Percentiles rank a stretch among this genome's conserved stretches.
Conservation (phyloP, 148 eudicot species). For the Arctostaphylos glauca region DNA sequence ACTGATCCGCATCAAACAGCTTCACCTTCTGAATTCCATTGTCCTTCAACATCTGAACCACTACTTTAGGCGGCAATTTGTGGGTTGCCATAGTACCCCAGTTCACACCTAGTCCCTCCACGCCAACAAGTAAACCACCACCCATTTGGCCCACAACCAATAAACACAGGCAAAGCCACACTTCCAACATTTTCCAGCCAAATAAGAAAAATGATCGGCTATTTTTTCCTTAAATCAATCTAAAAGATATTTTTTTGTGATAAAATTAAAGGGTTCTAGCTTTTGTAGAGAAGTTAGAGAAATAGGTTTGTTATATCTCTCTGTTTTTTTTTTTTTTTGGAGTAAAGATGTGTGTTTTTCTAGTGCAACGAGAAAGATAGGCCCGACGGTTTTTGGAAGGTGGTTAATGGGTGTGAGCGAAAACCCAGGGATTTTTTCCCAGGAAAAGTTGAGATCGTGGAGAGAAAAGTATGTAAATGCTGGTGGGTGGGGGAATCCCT, state of each 20-base stretch:
- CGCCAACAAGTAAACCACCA: slow-evolving; percentile 9
- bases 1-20: slow-evolving; percentile 67
- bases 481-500: not conserved
- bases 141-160: slow-evolving; percentile 8
- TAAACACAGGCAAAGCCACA: not conserved
- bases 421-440: slow-evolving; percentile 8
- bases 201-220: not conserved
- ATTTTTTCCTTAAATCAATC: not conserved
- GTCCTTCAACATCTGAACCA: slow-evolving; percentile 68
- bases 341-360: not conserved
- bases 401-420: slow-evolving; percentile 5
- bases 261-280: not conserved
- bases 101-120: slow-evolving; percentile 73
- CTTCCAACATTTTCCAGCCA: slow-evolving; percentile 2
- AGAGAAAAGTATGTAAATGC: not conserved
- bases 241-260: not conserved
- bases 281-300: not conserved
- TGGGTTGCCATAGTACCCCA: slow-evolving; percentile 86
- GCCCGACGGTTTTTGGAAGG: slow-evolving; percentile 8
- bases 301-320: not conserved
- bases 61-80: slow-evolving; percentile 51
- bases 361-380: not conserved
- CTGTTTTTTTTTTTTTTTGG: not conserved
- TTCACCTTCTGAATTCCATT: slow-evolving; percentile 82
- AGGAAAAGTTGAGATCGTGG: slow-evolving; percentile 21